phyloP scores from a whole-genome alignment of 495 filamentous ascomycete species.

The Tetracladium setigerum region DNA sequence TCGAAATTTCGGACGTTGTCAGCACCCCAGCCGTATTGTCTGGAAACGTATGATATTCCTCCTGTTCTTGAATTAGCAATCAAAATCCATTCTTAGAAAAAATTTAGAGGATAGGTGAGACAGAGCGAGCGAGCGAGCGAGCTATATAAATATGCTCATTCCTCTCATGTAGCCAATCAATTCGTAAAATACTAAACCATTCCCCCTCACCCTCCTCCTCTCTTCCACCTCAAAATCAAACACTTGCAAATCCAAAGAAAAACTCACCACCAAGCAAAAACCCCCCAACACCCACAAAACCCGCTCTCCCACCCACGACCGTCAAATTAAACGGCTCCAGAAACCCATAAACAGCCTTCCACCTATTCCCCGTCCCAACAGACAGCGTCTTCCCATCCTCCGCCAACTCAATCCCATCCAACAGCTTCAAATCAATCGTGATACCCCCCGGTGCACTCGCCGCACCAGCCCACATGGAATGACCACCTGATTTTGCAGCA shows the following conservation, averaged over 20 bases:
- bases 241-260: conserved; percentile 26
- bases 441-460: conserved; percentile 25
- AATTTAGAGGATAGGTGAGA: too few species aligned
- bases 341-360: conserved; percentile 39
- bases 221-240: too few species aligned
- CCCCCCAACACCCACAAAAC: conserved; percentile 48
- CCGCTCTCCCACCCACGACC: conserved; percentile 43
- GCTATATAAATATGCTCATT: too few species aligned
- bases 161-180: too few species aligned
- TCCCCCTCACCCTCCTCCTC: too few species aligned
- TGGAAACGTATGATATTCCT: conserved; percentile 28
- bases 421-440: conserved; percentile 23
- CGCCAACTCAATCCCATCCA: conserved; percentile 23
- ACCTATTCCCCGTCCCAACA: conserved; percentile 33
- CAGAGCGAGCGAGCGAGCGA: too few species aligned
- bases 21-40: conserved; percentile 12
- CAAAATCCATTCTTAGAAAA: conserved; percentile 41
- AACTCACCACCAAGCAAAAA: conserved; percentile 37
- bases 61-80: conserved; percentile 13
- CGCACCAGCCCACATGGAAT: conserved; percentile 17
- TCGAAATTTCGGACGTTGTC: conserved; percentile 5
- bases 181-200: too few species aligned
- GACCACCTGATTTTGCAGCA: conserved; percentile 29
- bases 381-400: conserved; percentile 18
- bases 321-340: conserved; percentile 32